These are phyloP conservation scores for Kwoniella sp. DNA, from an alignment of 768 basidiomycete genomes.

Conservation along the genomic window DNA sequence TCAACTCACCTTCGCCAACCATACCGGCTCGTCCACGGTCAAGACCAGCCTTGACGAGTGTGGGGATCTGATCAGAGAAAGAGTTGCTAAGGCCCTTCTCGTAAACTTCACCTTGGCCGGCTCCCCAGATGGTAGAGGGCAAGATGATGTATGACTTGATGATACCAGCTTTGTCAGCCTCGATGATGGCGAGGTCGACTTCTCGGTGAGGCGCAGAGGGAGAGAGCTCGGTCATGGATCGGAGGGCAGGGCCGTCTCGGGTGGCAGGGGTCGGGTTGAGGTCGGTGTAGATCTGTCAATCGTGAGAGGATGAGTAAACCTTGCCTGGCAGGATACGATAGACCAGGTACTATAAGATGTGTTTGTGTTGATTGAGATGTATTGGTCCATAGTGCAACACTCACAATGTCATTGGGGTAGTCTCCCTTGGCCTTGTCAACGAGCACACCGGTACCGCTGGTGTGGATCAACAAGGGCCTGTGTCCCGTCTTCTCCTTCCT, in stretches of 20 bases:
- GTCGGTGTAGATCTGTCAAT: slow-evolving; percentile 51
- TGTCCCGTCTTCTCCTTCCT: slow-evolving; percentile 52
- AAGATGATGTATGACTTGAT: slow-evolving; percentile 52
- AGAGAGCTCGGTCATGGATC: slow-evolving; percentile 46
- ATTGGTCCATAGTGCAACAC: slow-evolving; percentile 4
- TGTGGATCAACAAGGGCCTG: slow-evolving; percentile 51
- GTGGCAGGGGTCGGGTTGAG: slow-evolving; percentile 46
- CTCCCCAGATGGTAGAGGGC: slow-evolving; percentile 55
- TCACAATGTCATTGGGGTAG: slow-evolving; percentile 44
- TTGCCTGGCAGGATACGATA: too few relatives aligned
- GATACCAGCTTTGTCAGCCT: slow-evolving; percentile 42
- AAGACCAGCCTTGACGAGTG: slow-evolving; percentile 42
- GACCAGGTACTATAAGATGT: too few relatives aligned
- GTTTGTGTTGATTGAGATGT: neutral
- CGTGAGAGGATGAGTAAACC: neutral
- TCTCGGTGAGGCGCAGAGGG: slow-evolving; percentile 46
- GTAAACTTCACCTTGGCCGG: slow-evolving; percentile 40
- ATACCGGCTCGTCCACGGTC: slow-evolving; percentile 48
- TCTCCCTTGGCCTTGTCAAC: slow-evolving; percentile 46
- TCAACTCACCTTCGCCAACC: slow-evolving; percentile 49
- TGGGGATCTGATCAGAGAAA: slow-evolving; percentile 51
- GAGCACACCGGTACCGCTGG: slow-evolving; percentile 50
- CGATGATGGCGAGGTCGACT: slow-evolving; percentile 51
- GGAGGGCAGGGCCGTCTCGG: slow-evolving; percentile 33
- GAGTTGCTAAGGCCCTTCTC: slow-evolving; percentile 48